These are phyloP conservation scores for Sindora glabra DNA, from an alignment of 306 rosid genomes.

Conservation along the genomic window DNA sequence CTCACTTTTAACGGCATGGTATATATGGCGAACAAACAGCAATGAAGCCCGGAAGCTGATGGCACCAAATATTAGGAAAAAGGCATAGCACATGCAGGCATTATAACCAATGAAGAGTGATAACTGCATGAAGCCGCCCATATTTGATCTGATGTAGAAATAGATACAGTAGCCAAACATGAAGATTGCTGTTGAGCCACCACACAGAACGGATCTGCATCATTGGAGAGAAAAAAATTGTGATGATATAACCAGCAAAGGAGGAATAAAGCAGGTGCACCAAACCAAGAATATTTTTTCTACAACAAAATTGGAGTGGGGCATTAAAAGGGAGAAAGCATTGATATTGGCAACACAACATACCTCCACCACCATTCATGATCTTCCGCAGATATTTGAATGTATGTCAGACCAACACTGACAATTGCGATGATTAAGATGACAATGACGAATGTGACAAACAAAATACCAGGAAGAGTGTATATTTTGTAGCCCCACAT, in stretches of 20 bases:
- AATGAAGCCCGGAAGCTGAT: slow-evolving; percentile 62
- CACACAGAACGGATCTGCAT: slow-evolving; percentile 72
- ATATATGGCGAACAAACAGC: slow-evolving; percentile 58
- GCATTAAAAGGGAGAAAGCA: neutral
- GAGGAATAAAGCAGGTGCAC: neutral
- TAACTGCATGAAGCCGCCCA: slow-evolving; percentile 69
- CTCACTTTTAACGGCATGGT: slow-evolving; percentile 70
- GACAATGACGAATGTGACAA: slow-evolving; percentile 44
- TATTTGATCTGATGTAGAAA: slow-evolving; percentile 64
- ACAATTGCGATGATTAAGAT: slow-evolving; percentile 41
- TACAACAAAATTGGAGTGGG: neutral
- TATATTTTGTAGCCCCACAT: slow-evolving; percentile 80
- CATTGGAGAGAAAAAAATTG: neutral
- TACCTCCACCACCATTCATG: slow-evolving; percentile 99
- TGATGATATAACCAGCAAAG: neutral
- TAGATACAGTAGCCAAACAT: slow-evolving; percentile 62
- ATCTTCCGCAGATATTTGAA: slow-evolving; percentile 82
- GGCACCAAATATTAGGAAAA: slow-evolving; percentile 72
- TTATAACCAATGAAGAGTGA: slow-evolving; percentile 71
- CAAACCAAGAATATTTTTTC: neutral
- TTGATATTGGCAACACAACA: slow-evolving; percentile 15
- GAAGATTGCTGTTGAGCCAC: slow-evolving; percentile 71
- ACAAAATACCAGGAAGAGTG: slow-evolving; percentile 62
- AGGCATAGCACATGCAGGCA: slow-evolving; percentile 69
- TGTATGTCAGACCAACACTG: slow-evolving; percentile 61